Base-by-base conservation (phyloP, 805 yeast species). In the Candida broadrunensis region DNA sequence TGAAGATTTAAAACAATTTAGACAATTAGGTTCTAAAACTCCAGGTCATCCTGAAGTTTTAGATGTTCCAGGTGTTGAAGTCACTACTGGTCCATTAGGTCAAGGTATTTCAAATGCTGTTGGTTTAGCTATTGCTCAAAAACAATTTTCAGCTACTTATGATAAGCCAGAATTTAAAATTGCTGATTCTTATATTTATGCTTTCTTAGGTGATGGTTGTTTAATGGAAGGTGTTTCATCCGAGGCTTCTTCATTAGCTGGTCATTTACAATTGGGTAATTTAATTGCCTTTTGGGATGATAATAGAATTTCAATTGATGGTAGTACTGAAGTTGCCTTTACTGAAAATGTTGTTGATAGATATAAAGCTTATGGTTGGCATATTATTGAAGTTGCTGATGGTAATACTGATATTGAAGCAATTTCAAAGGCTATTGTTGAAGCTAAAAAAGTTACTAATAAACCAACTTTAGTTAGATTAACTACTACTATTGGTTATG, bases 31-130 rank as follows among this genome's bases (percentile, higher is more conserved):
- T 61, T 89, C 98, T 50, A 85, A 82, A 72, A 85, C 96, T 46
- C 98, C 99, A 37, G 99, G 99, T 54, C 99, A 91, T 73, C 99
- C 99, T 42, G 99, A 91, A 75, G 78, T 72, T 47, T 48, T 51
- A 40, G 95, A 86, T 60, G 77, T 85, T 46, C 89, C 93, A 39
- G 98, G 98, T 65, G 81, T 89, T 17, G 99, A 91, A 67, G 96
- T 90, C 58, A 89, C 98, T 66, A 91, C 98, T 47, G 99, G 99
- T 67, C 98, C 99, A 43, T 80, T 91, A 58, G 99, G 99, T 65
- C 99, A 91, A 74, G 99, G 99, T 83, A 79, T 91, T 56, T 77
- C 85, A 56, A 90, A 88, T 65, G 97, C 97, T 41, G 95, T 91
- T 56, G 99, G 99, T 74, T 64, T 91, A 52, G 98, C 99, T 43